These are phyloP conservation scores for Coemansia sp. DNA, from an alignment of 192 early-diverging fungal species.

Conservation along the genomic window DNA sequence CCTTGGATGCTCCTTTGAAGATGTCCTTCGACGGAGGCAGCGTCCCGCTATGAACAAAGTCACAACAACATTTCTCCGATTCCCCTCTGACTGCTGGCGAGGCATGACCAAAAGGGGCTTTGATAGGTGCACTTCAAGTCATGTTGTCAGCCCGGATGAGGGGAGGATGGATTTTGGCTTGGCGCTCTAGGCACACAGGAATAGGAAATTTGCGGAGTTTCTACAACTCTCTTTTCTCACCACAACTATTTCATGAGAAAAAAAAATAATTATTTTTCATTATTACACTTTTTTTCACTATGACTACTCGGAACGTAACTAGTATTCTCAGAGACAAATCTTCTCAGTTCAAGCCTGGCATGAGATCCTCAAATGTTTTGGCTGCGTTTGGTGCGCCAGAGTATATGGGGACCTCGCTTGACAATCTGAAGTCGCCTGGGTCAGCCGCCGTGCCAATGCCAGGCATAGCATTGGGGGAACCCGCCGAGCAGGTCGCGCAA, in stretches of 20 bases:
- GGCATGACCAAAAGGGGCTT: not conserved
- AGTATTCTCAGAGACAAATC: not conserved
- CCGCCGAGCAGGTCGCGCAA: not conserved
- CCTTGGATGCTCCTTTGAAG: not conserved
- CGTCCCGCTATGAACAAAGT: not conserved
- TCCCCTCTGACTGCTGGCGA: not conserved
- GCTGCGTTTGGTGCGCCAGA: slow-evolving; percentile 23
- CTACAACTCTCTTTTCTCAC: not conserved
- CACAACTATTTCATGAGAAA: too few relatives aligned
- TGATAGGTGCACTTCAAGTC: too few relatives aligned
- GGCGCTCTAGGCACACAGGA: not conserved
- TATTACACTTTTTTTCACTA: not conserved
- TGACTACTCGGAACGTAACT: not conserved
- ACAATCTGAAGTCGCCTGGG: slow-evolving; percentile 16
- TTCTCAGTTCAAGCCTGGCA: not conserved
- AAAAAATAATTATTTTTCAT: not conserved
- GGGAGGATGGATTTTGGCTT: not conserved
- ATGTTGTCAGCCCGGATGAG: not conserved
- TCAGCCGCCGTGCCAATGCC: slow-evolving; percentile 23
- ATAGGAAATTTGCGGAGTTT: not conserved
- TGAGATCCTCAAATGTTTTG: not conserved
- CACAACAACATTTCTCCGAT: not conserved
- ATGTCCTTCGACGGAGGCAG: not conserved
- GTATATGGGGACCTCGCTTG: slow-evolving; percentile 25
- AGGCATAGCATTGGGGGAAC: slow-evolving; percentile 22